phyloP scores from a whole-genome alignment of 2,329 filamentous ascomycete genomes.

The Colletotrichum orchidophilum region DNA sequence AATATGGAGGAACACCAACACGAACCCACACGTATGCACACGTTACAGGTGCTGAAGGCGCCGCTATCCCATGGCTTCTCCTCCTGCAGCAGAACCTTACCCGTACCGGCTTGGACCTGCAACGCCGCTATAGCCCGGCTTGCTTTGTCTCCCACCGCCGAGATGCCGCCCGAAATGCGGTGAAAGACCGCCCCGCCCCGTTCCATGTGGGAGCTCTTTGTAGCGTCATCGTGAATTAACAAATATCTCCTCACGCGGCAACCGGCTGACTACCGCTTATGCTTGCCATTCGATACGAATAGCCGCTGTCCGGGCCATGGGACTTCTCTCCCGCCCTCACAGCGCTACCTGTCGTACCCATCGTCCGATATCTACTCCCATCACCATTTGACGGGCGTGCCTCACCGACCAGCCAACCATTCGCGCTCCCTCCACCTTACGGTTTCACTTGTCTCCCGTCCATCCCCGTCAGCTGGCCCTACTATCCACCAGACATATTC shows the following conservation, averaged over 20 bases:
- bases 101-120: conserved; percentile 29
- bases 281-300: conserved; percentile 6
- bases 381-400: conserved; percentile 7
- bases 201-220: background rate
- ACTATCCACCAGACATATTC: conserved; percentile 9
- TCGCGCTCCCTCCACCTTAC: conserved; percentile 11
- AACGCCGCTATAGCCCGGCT: conserved; percentile 26
- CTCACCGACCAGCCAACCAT: conserved; percentile 22
- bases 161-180: conserved; percentile 29
- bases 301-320: background rate
- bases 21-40: conserved; percentile 12
- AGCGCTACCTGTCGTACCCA: background rate
- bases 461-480: conserved; percentile 28
- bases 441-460: conserved; percentile 24
- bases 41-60: conserved; percentile 17
- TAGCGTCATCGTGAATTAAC: conserved; percentile 12
- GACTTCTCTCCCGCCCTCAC: background rate
- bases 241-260: background rate
- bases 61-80: conserved; percentile 18
- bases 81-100: conserved; percentile 21
- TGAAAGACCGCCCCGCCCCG: conserved; percentile 27
- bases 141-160: conserved; percentile 25
- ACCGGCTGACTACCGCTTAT: conserved; percentile 3
- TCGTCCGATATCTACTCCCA: conserved; percentile 25
- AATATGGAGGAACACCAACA: conserved; percentile 20